Evolutionary conservation across 192 early-diverging fungal genomes (phyloP).

Genomic region (Coemansia sp.): DNA sequence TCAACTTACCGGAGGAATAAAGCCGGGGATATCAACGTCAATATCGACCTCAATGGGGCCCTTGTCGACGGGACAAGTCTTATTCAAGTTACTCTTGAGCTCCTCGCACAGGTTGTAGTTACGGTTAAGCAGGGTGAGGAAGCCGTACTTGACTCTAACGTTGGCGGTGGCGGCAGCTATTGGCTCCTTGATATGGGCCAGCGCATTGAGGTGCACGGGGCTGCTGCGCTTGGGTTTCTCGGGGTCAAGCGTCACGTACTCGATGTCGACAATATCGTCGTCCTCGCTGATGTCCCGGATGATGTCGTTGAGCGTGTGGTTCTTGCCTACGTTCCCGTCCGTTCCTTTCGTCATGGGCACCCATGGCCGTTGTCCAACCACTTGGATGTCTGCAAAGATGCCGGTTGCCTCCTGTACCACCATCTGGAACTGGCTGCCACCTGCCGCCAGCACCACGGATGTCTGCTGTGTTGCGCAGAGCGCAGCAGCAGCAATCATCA

Average conservation of each 20-base stretch:
- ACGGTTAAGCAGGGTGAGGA: conserved; percentile 43
- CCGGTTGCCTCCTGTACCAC: conserved; percentile 45
- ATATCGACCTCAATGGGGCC: conserved; percentile 45
- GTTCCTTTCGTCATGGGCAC: no score
- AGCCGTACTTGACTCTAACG: conserved; percentile 50
- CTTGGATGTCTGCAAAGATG: conserved; percentile 25
- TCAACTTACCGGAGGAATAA: conserved; percentile 41
- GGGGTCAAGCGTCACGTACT: conserved; percentile 47
- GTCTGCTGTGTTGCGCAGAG: conserved; percentile 17
- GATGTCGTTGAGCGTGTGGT: conserved; percentile 50
- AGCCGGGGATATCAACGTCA: conserved; percentile 51
- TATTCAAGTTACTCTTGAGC: conserved; percentile 49
- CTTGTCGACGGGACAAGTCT: conserved; percentile 51
- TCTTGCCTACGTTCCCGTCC: conserved; percentile 34
- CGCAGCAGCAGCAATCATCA: conserved; percentile 7
- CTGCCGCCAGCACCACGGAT: neutral
- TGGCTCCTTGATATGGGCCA: conserved; percentile 45
- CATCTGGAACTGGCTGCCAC: conserved; percentile 28
- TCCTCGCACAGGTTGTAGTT: conserved; percentile 53
- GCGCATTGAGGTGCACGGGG: conserved; percentile 41
- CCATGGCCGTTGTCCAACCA: no score
- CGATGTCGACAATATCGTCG: conserved; percentile 47
- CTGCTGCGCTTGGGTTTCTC: conserved; percentile 50
- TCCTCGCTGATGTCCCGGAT: conserved; percentile 50
- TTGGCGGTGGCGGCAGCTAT: conserved; percentile 48